These are phyloP conservation scores for Chrysosporium queenslandicum DNA, from an alignment of 2,329 filamentous ascomycete genomes.

Conservation along the genomic window DNA sequence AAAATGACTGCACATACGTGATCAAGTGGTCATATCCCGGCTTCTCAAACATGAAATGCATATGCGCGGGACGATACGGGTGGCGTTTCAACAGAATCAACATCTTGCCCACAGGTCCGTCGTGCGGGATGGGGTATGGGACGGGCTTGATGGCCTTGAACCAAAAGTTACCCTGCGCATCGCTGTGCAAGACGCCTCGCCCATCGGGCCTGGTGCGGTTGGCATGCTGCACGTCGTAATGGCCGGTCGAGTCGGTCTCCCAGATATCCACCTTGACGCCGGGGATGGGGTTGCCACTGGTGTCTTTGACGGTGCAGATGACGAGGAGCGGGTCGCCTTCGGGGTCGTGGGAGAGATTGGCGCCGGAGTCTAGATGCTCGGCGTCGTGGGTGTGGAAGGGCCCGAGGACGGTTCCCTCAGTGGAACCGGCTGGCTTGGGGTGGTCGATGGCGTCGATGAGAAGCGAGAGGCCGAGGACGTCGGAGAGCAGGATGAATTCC, in stretches of 20 bases:
- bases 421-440: conserved; percentile 59
- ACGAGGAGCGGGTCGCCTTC: conserved; percentile 61
- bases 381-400: conserved; percentile 79
- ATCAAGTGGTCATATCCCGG: conserved; percentile 67
- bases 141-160: conserved; percentile 79
- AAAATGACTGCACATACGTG: conserved; percentile 50
- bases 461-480: conserved; percentile 67
- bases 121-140: conserved; percentile 72
- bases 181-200: conserved; percentile 58
- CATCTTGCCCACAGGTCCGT: conserved; percentile 71
- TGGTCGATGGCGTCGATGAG: conserved; percentile 77
- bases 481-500: conserved; percentile 75
- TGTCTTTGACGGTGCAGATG: conserved; percentile 61
- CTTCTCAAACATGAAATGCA: conserved; percentile 87
- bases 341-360: conserved; percentile 56
- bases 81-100: conserved; percentile 59
- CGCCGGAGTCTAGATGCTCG: conserved; percentile 45
- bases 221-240: conserved; percentile 71
- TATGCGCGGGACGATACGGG: conserved; percentile 64
- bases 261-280: conserved; percentile 70
- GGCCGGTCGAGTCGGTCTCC: conserved; percentile 72
- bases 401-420: conserved; percentile 70
- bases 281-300: conserved; percentile 50
- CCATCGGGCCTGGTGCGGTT: conserved; percentile 57
- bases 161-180: conserved; percentile 66